Conservation (phyloP, 768 basidiomycete genomes). For the Hygrocybe coccinea region DNA sequence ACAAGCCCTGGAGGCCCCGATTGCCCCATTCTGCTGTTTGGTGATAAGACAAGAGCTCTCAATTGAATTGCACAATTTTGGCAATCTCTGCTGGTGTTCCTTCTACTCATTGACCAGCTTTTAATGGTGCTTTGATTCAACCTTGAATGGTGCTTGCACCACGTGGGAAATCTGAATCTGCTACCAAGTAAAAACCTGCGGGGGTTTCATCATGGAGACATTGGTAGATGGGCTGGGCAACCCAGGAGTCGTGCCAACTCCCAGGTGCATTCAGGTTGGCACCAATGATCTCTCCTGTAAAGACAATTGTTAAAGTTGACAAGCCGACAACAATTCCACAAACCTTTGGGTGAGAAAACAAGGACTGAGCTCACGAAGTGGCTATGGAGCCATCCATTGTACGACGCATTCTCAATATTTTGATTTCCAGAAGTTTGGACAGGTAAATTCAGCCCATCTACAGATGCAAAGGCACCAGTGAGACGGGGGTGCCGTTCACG, state of each 20-base stretch:
- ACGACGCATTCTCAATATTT: slow-evolving; percentile 40
- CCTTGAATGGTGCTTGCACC: slow-evolving; percentile 15
- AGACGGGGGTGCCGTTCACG: slow-evolving; percentile 29
- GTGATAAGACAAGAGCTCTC: slow-evolving; percentile 39
- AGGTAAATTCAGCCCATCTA: slow-evolving; percentile 38
- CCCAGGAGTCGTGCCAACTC: slow-evolving; percentile 41
- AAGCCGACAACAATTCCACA: too few species aligned
- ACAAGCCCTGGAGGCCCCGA: slow-evolving; percentile 40
- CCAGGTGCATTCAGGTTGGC: slow-evolving; percentile 35
- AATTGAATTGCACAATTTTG: slow-evolving; percentile 26
- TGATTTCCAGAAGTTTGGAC: slow-evolving; percentile 31
- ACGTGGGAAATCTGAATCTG: slow-evolving; percentile 39
- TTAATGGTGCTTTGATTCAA: slow-evolving; percentile 36
- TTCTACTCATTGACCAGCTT: slow-evolving; percentile 23
- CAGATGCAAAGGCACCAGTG: slow-evolving; percentile 34
- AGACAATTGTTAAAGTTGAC: background rate
- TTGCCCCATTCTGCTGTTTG: slow-evolving; percentile 55
- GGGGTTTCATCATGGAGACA: slow-evolving; percentile 24
- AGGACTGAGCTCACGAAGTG: slow-evolving; percentile 37
- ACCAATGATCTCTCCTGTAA: slow-evolving; percentile 33
- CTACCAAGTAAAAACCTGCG: slow-evolving; percentile 32
- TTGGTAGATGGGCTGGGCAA: slow-evolving; percentile 38
- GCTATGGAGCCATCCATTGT: slow-evolving; percentile 39
- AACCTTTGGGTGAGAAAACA: slow-evolving; percentile 26
- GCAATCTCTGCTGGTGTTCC: slow-evolving; percentile 18